Conservation (phyloP, 2,329 filamentous ascomycete genomes). For the Ciborinia camelliae region DNA sequence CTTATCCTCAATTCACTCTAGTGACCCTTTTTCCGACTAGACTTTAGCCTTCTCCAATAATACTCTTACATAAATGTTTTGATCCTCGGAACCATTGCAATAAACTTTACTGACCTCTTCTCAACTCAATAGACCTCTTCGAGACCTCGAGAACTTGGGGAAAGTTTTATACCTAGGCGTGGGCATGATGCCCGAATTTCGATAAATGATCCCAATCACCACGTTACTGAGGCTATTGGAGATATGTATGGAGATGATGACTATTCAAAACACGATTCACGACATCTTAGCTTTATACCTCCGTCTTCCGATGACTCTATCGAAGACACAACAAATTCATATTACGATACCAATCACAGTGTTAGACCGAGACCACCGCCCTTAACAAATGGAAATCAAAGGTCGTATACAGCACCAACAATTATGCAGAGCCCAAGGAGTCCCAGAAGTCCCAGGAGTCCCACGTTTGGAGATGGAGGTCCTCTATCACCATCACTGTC, state of each 20-base stretch:
- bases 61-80: background rate
- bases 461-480: slow-evolving; percentile 37
- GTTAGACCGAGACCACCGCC: slow-evolving; percentile 28
- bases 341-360: slow-evolving; percentile 29
- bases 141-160: slow-evolving; percentile 39
- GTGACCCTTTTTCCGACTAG: background rate
- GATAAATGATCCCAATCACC: slow-evolving; percentile 67
- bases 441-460: slow-evolving; percentile 31
- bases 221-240: slow-evolving; percentile 73
- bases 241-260: slow-evolving; percentile 65
- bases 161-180: slow-evolving; percentile 37
- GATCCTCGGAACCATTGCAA: background rate
- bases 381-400: slow-evolving; percentile 33
- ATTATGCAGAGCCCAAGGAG: slow-evolving; percentile 35
- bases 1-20: slow-evolving; percentile 3
- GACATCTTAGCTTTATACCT: slow-evolving; percentile 56
- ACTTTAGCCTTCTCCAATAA: background rate
- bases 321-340: slow-evolving; percentile 29
- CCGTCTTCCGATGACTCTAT: slow-evolving; percentile 45
- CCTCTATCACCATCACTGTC: slow-evolving; percentile 41
- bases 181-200: slow-evolving; percentile 38
- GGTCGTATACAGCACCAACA: slow-evolving; percentile 35
- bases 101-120: slow-evolving; percentile 28
- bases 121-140: slow-evolving; percentile 36
- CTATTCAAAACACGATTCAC: slow-evolving; percentile 50